Evolutionary conservation across 345 rosid species (phyloP).

Genomic region (Citrus glauca): DNA sequence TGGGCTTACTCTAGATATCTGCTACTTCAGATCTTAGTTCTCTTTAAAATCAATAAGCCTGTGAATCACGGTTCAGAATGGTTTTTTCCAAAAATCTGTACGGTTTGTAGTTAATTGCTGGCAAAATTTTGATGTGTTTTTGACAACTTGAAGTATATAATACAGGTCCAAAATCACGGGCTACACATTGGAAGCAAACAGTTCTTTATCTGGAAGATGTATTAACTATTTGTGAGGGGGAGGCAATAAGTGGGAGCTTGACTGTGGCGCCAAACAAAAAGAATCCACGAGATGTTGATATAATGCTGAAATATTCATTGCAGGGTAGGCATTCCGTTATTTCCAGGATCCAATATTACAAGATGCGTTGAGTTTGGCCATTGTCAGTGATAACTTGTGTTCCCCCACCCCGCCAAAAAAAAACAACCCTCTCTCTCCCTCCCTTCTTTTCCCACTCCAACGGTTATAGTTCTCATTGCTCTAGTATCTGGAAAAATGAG

Average conservation of each 20-base stretch:
- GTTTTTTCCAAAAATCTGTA: background rate
- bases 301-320: slow-evolving; percentile 67
- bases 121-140: background rate
- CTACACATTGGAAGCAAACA: slow-evolving; percentile 98
- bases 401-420: no score
- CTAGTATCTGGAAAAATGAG: background rate
- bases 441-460: no score
- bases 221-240: slow-evolving; percentile 88
- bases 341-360: slow-evolving; percentile 65
- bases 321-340: slow-evolving; percentile 56
- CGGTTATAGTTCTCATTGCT: background rate
- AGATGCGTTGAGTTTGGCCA: slow-evolving; percentile 55
- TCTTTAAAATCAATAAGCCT: background rate
- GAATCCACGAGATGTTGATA: slow-evolving; percentile 92
- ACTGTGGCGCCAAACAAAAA: slow-evolving; percentile 82
- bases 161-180: slow-evolving; percentile 70
- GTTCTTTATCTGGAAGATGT: slow-evolving; percentile 91
- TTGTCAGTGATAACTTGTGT: background rate
- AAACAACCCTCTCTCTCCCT: no score
- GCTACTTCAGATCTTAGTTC: background rate
- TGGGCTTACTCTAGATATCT: background rate
- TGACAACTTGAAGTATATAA: slow-evolving; percentile 1
- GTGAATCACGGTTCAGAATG: background rate
- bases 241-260: slow-evolving; percentile 79
- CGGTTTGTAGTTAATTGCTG: background rate